Evolutionary conservation across 176 grass and related monocot genomes (phyloP).

Genomic region (Triticum monococcum): DNA sequence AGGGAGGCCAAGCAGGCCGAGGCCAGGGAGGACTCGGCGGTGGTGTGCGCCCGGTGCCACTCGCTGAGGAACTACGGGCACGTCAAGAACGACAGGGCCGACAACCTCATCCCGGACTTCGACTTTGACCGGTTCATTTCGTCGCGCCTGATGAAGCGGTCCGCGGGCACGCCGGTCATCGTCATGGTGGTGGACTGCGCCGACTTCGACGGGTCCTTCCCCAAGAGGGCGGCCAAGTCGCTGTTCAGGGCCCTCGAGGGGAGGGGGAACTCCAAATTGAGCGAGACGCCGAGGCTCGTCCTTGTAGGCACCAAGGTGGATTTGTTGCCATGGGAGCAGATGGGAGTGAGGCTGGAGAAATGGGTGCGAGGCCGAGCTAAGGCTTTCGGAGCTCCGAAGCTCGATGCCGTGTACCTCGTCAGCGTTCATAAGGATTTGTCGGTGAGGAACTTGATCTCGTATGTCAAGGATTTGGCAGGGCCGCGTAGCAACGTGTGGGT

Average conservation of each 20-base stretch:
- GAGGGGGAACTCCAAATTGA: constrained; percentile 51
- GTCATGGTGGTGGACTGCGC: constrained; percentile 86
- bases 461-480: constrained; percentile 73
- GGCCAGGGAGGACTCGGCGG: constrained; percentile 35
- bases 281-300: constrained; percentile 72
- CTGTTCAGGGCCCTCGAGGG: constrained; percentile 74
- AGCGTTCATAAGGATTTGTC: constrained; percentile 83
- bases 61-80: constrained; percentile 87
- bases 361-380: constrained; percentile 87
- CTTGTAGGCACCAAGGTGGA: constrained; percentile 84
- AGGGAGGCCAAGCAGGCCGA: constrained; percentile 57
- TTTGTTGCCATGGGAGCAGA: constrained; percentile 74
- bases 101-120: constrained; percentile 93
- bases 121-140: constrained; percentile 90
- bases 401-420: constrained; percentile 72
- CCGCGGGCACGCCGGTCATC: constrained; percentile 59
- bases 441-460: constrained; percentile 82
- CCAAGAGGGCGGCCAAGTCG: constrained; percentile 71
- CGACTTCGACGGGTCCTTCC: constrained; percentile 92
- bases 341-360: constrained; percentile 66
- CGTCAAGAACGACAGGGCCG: constrained; percentile 82
- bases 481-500: constrained; percentile 95
- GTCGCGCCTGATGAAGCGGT: constrained; percentile 67
- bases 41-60: constrained; percentile 82
- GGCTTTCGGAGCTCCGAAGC: constrained; percentile 74